Base-by-base conservation (phyloP, 495 filamentous ascomycete species). In the Penicillium nucicola region DNA sequence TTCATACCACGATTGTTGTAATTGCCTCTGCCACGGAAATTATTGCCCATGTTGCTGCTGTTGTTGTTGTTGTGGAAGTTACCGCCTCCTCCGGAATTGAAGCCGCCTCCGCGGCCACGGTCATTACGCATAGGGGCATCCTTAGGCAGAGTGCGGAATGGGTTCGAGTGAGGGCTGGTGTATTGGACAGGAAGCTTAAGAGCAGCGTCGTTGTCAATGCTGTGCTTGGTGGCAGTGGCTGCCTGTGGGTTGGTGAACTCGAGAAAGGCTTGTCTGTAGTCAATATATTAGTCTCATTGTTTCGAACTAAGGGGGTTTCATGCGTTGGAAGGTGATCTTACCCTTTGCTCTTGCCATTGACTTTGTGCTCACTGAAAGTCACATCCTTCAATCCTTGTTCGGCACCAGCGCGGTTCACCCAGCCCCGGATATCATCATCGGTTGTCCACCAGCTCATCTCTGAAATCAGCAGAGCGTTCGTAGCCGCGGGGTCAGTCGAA, bases 271-370 rank as follows among this genome's bases (percentile, higher is more conserved):
- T 96, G 91, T 5, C 93, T 97, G 62, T 56, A 5, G 5, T 15
- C n/a, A 13, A 30, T 15, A 32, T 13, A 15, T 48, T 15, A 38
- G 30, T 34, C 35, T 11, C 14, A 11, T 36, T 33, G 11, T n/a
- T 17, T 8, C 17, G 45, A 19, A 19, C 41, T 58, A 60, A 50
- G 17, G 44, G n/a, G 5, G 30, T 12, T 33, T 15, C 3, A 13
- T 22, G 30, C 15, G 22, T 46, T n/a, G n/a, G 10, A 15, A n/a
- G 25, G 15, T 23, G 20, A 13, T 42, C 85, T 57, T 77, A 96
- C 92, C 92, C 91, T 72, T 97, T 97, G 66, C 89, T 93, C 69
- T 98, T 98, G 46, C 93, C 93, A 59, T 98, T 98, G 12, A 97
- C 90, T 68, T 98, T 98, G 69, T 97, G 93, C 64, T 98, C 93